phyloP scores from a whole-genome alignment of 148 eudicot species.

The Rhododendron henanense region DNA sequence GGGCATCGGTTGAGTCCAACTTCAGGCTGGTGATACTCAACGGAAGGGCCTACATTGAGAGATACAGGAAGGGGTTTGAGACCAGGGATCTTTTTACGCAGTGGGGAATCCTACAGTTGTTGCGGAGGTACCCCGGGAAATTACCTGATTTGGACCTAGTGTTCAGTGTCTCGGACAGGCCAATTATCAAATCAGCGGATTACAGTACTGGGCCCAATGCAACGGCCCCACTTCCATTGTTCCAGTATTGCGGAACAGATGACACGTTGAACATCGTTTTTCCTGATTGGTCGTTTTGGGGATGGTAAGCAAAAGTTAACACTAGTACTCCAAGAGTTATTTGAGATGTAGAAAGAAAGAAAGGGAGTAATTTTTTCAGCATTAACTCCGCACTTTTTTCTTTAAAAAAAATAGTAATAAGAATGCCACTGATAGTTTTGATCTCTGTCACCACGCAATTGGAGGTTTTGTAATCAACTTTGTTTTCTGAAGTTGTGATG shows the following conservation, averaged over 20 bases:
- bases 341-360: not conserved
- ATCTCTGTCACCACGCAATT: not conserved
- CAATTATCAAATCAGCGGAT: conserved; percentile 28
- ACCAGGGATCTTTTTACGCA: conserved; percentile 67
- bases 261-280: conserved; percentile 62
- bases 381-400: not conserved
- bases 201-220: conserved; percentile 25
- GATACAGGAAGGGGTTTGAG: conserved; percentile 49
- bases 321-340: too few relatives aligned
- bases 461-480: not conserved
- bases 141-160: conserved; percentile 83
- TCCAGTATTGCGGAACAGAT: conserved; percentile 69
- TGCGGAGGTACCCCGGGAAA: conserved; percentile 71
- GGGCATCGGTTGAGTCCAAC: conserved; percentile 54
- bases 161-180: conserved; percentile 75
- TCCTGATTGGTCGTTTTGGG: conserved; percentile 97
- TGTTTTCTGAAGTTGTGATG: not conserved
- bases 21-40: conserved; percentile 59
- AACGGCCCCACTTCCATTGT: conserved; percentile 56
- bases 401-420: too few relatives aligned
- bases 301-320: conserved; percentile 60
- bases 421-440: too few relatives aligned
- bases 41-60: conserved; percentile 71
- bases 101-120: conserved; percentile 82
- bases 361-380: not conserved